Conservation (phyloP, 2,329 filamentous ascomycete genomes). For the Zymoseptoria passerinii region DNA sequence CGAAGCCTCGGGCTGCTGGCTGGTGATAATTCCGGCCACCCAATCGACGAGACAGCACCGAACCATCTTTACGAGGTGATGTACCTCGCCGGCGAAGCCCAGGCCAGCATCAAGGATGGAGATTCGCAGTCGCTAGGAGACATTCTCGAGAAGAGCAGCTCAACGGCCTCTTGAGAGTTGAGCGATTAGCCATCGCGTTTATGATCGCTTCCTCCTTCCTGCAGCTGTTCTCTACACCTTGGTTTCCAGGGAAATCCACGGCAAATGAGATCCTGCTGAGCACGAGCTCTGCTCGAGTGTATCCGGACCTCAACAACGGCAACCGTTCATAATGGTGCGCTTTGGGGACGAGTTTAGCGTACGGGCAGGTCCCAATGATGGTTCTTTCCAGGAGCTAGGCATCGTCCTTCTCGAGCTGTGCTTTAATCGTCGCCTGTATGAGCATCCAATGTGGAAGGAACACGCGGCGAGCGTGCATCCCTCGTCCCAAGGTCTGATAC, state of each 20-base stretch:
- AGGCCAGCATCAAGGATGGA: background rate
- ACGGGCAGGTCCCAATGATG: background rate
- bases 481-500: constrained; percentile 6
- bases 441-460: constrained; percentile 6
- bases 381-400: constrained; percentile 8
- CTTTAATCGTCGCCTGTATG: constrained; percentile 8
- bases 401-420: constrained; percentile 13
- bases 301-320: background rate
- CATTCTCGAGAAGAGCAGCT: constrained; percentile 1
- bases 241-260: constrained; percentile 13
- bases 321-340: background rate
- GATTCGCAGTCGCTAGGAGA: constrained; percentile 1
- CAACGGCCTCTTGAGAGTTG: constrained; percentile 13
- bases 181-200: constrained; percentile 22
- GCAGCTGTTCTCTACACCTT: constrained; percentile 23
- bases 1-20: background rate
- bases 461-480: background rate
- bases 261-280: background rate
- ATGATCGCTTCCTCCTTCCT: constrained; percentile 21
- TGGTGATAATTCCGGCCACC: background rate
- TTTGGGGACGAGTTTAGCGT: background rate
- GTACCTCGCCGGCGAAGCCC: background rate
- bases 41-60: no score
- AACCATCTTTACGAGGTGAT: background rate
- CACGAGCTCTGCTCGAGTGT: background rate